Evolutionary conservation across 192 early-diverging fungal species (phyloP), one percentile per base, ranked within the genome.

Genomic region (Coemansia sp.): DNA sequence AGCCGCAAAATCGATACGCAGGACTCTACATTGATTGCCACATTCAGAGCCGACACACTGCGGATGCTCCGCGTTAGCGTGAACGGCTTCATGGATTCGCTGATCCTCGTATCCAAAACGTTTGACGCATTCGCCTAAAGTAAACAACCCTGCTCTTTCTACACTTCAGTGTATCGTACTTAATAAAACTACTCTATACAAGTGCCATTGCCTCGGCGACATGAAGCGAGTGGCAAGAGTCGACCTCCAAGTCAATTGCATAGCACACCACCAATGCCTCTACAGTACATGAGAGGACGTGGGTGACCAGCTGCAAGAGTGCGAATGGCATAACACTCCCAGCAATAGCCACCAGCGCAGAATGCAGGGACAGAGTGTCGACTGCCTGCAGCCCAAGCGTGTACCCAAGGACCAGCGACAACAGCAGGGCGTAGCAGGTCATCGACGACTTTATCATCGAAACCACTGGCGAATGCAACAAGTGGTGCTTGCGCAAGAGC

Each of bases 31-130:
- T 48, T 80, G 3, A 25, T 75, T 10, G 69, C 64, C 6, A 68
- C 64, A 13, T 80, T 68, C 18, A 43, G 26, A 20, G 72, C 72
- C 4, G 58, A 65, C 0, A 67, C 65, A 0, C 45, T 72, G 20
- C 77, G 77, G 1, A 64, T 75, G 61, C 69, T 80, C 2, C 68
- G 77, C 3, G 77, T 80, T 14, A 70, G 71, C 43, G 50, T 80
- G 21, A 80, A 80, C 38, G 77, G 77, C 8, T 80, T 80, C 25
- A 80, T 80, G 77, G 72, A 80, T 23, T 80, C 77, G 41, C 37
- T 80, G 5, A 80, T 80, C n/a, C 69, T 80, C 6, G 72, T 75
- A 20, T 64, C 73, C 11, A 66, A 66, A 8, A 80, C 78, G 9
- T 16, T 80, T n/a, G 73, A 80, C 11, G 62, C 78, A 23, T 79